Evolutionary conservation across 139 green algal genomes (phyloP), one percentile per base, ranked within the genome.

Genomic region (Raphidocelis subcapitata): DNA sequence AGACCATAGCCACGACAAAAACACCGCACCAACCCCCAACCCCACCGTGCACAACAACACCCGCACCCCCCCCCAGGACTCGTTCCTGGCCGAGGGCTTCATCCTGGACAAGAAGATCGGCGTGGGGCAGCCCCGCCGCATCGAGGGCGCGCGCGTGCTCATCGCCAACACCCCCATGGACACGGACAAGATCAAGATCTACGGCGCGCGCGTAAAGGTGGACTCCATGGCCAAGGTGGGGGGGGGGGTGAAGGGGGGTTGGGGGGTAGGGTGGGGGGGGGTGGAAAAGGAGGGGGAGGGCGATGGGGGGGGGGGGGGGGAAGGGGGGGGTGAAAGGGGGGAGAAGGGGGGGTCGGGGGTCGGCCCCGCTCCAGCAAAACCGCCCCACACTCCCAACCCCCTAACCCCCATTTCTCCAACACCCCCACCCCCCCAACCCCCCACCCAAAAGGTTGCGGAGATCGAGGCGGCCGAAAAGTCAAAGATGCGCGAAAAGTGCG

Each of bases 141-240:
- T 99, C 26, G 91, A 98, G 83, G 90, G 98, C 71, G 96, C 96
- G 26, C 95, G 95, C 54, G 97, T 99, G 76, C 79, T 99, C 69
- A 92, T 99, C 14, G 92, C 96, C 72, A 99, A 99, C 88, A 99
- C 96, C 1, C 76, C 96, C 47, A 99, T 99, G 96, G 96, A 99
- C 86, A 98, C 94, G 0, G 96, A 99, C 82, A 99, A 99, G 84
- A 93, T 99, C 86, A 99, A 99, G 85, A 99, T 99, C 81, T 99
- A 99, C 75, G 92, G 92, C 18, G 89, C 87, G 1, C 76, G 85
- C 24, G 87, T 94, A 37, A 81, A 87, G 24, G 87, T 90, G 18
- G 87, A 95, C 77, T 79, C 67, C 77, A 96, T 98, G 90, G 54
- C 84, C 31, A 98, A 97, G 86, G 92, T 94, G 26, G 24, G 75